A percentile compares a stretch with the other conserved stretches of the same genome.
phyloP scores from a whole-genome alignment of 495 filamentous ascomycete genomes.

The Chaetomium cochliodes region DNA sequence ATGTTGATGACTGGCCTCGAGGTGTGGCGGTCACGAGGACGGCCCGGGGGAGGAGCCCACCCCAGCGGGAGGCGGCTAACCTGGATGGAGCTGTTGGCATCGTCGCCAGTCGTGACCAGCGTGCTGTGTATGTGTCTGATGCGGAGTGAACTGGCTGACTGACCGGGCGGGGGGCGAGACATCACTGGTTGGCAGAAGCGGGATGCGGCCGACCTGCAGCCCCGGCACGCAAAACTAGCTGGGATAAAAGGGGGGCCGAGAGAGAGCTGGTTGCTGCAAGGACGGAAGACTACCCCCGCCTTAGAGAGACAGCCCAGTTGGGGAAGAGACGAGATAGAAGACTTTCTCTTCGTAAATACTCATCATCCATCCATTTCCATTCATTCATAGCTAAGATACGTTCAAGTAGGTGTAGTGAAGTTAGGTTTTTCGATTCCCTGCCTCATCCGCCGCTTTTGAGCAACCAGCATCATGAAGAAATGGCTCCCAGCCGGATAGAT shows the following conservation, averaged over 20 bases:
- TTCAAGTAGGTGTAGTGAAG: background rate
- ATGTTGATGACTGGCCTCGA: too few relatives aligned
- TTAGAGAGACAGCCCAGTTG: too few relatives aligned
- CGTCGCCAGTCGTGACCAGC: too few relatives aligned
- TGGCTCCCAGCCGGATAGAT: background rate
- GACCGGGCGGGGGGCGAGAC: too few relatives aligned
- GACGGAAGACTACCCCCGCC: too few relatives aligned
- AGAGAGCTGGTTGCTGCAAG: background rate
- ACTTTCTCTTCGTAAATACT: background rate
- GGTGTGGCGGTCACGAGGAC: too few relatives aligned
- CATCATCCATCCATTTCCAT: slow-evolving; percentile 3
- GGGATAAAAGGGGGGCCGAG: background rate
- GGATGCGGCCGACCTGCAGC: slow-evolving; percentile 18
- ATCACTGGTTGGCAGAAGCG: background rate
- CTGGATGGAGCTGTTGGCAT: too few relatives aligned
- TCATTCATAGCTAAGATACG: slow-evolving; percentile 7
- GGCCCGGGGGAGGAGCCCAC: too few relatives aligned
- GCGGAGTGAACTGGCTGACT: too few relatives aligned
- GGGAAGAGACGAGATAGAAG: background rate
- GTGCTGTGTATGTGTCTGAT: too few relatives aligned
- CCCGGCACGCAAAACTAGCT: background rate
- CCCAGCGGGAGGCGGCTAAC: too few relatives aligned
- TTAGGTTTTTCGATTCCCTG: background rate
- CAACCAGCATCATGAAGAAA: slow-evolving; percentile 8
- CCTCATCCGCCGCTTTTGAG: background rate